These are phyloP conservation scores for Citrus sp. DNA, from an alignment of 345 rosid genomes.

Conservation along the genomic window DNA sequence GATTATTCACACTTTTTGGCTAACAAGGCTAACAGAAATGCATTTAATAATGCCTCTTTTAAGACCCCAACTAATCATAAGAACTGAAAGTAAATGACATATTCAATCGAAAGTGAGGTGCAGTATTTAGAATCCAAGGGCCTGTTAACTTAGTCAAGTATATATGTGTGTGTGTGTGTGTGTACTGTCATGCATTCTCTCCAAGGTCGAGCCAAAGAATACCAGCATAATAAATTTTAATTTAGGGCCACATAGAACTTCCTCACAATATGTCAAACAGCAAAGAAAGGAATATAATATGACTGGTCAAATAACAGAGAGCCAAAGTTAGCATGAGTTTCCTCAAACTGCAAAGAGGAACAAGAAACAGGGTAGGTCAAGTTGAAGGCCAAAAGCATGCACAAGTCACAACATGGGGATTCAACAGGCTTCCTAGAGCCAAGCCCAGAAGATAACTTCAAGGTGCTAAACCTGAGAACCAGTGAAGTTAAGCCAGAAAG, in stretches of 20 bases:
- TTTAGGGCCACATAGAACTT: not conserved
- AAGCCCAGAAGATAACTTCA: not conserved
- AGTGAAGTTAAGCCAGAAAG: not conserved
- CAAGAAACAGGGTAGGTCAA: not conserved
- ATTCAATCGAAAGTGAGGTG: not conserved
- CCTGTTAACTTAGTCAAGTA: not conserved
- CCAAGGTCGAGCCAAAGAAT: not conserved
- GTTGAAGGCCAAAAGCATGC: not conserved
- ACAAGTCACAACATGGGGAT: not conserved
- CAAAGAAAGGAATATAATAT: not conserved
- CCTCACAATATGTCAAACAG: not conserved
- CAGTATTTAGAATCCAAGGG: not conserved
- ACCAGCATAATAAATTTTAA: not conserved
- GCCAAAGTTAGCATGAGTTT: not conserved
- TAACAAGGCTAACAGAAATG: not conserved
- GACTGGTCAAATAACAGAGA: not conserved
- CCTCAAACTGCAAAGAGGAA: not conserved
- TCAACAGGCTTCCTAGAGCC: not conserved
- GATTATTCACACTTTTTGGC: not conserved
- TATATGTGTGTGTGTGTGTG: not conserved
- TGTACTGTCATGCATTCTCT: not conserved
- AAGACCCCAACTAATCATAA: not conserved
- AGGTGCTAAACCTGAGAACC: not conserved
- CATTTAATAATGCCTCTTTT: not conserved
- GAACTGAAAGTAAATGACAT: not conserved